Conservation (phyloP, 805 yeast species). For the Metschnikowia lachancei region DNA sequence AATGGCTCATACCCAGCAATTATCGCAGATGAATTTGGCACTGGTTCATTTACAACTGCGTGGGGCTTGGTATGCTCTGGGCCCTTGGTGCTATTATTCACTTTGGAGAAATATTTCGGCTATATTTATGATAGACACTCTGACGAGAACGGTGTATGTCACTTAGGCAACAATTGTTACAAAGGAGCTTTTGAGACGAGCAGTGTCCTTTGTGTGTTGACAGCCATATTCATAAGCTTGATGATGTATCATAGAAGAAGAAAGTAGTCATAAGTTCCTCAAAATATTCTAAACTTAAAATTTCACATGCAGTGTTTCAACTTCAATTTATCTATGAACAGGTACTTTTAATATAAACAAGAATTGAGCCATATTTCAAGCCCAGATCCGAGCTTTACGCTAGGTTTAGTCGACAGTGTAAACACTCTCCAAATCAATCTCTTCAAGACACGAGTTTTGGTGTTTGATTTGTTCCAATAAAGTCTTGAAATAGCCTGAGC, state of each 20-base stretch:
- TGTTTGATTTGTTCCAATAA: constrained; percentile 44
- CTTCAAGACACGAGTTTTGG: constrained; percentile 42
- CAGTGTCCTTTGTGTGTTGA: constrained; percentile 27
- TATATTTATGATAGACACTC: constrained; percentile 47
- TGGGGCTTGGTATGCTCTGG: constrained; percentile 80
- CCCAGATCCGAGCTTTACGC: not conserved
- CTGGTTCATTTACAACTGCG: constrained; percentile 62
- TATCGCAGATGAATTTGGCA: constrained; percentile 70
- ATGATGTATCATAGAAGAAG: constrained; percentile 30
- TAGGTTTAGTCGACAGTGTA: constrained; percentile 35
- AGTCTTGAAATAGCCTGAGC: constrained; percentile 53
- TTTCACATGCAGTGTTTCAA: not conserved
- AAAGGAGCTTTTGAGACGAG: constrained; percentile 36
- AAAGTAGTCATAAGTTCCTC: not conserved
- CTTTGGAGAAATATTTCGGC: constrained; percentile 57
- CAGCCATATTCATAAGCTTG: constrained; percentile 23
- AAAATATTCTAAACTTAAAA: not conserved
- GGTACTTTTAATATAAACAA: constrained; percentile 2
- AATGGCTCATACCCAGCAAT: constrained; percentile 77
- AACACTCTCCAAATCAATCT: constrained; percentile 44
- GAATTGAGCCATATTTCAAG: not conserved
- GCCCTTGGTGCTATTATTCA: constrained; percentile 54
- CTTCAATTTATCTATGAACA: constrained; percentile 3
- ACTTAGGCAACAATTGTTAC: constrained; percentile 38
- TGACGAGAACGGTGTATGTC: constrained; percentile 40